A percentile compares a stretch with the other conserved stretches of the same genome.
Conservation (phyloP, 2,329 filamentous ascomycete genomes). For the Tolypocladium nubicola region DNA sequence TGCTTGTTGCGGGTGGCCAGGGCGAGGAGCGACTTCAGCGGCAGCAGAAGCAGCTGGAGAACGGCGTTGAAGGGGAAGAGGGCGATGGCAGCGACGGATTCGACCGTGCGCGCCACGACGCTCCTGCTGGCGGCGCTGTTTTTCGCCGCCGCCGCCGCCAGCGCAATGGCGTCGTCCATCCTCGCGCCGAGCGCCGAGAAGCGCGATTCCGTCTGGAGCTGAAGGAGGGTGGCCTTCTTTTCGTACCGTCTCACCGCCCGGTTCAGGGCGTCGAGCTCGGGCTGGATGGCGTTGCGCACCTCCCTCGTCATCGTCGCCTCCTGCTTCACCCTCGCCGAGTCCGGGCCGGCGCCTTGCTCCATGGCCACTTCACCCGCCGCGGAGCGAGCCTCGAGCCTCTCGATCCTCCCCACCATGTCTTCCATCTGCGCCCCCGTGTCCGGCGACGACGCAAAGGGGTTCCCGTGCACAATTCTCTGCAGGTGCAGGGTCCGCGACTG, state of each 20-base stretch:
- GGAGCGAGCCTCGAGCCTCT: constrained; percentile 53
- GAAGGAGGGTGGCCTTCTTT: constrained; percentile 69
- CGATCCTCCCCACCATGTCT: constrained; percentile 54
- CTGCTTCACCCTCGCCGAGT: constrained; percentile 26
- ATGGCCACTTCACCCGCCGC: constrained; percentile 1
- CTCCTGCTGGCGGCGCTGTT: constrained; percentile 28
- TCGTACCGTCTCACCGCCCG: constrained; percentile 85
- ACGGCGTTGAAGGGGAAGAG: constrained; percentile 32
- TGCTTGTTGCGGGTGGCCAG: constrained; percentile 3
- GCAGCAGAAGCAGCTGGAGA: constrained; percentile 29
- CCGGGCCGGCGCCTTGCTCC: constrained; percentile 17
- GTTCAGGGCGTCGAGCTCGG: constrained; percentile 79
- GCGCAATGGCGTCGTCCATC: constrained; percentile 64
- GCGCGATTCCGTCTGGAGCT: constrained; percentile 65
- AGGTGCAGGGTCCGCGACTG: constrained; percentile 71
- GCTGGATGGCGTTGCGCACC: constrained; percentile 56
- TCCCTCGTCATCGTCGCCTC: constrained; percentile 40
- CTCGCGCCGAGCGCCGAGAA: constrained; percentile 62
- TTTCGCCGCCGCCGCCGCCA: constrained; percentile 67
- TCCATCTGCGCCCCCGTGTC: constrained; percentile 32
- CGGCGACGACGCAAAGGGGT: constrained; percentile 27
- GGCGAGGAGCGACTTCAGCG: constrained; percentile 24
- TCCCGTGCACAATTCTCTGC: constrained; percentile 57
- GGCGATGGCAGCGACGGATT: constrained; percentile 21
- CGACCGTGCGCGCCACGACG: constrained; percentile 25